Evolutionary conservation across 2,329 filamentous ascomycete species (phyloP).

Genomic region (Tricladium varicosporioides): DNA sequence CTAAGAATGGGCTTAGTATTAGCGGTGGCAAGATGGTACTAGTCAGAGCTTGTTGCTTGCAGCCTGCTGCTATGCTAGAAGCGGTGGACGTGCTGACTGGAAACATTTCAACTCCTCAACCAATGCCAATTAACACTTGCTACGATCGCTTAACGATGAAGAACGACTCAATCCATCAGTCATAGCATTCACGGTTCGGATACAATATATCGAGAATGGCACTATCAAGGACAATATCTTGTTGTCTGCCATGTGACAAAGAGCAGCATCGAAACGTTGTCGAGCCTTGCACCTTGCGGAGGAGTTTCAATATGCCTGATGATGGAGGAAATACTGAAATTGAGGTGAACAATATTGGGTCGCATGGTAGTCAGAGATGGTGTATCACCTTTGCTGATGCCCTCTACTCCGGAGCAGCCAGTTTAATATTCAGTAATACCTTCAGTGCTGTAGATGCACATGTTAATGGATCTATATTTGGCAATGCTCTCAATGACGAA

Average conservation of each 20-base stretch:
- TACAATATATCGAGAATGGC: conserved; percentile 83
- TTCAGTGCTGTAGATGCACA: conserved; percentile 80
- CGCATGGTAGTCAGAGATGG: conserved; percentile 83
- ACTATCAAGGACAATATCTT: conserved; percentile 76
- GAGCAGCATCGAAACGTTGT: conserved; percentile 70
- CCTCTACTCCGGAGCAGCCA: conserved; percentile 74
- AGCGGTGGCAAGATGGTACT: conserved; percentile 73
- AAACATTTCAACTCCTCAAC: conserved; percentile 52
- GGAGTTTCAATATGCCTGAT: conserved; percentile 72
- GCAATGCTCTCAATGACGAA: conserved; percentile 70
- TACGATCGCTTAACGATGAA: conserved; percentile 60
- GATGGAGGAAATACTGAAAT: conserved; percentile 81
- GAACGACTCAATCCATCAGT: conserved; percentile 66
- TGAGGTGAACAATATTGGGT: conserved; percentile 79
- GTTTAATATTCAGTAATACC: conserved; percentile 78
- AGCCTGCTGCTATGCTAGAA: conserved; percentile 71
- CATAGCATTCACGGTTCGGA: conserved; percentile 72
- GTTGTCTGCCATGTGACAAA: conserved; percentile 69
- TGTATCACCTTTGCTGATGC: conserved; percentile 76
- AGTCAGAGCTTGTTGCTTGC: conserved; percentile 76
- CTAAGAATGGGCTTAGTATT: conserved; percentile 65
- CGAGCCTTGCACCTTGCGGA: conserved; percentile 69
- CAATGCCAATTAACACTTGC: conserved; percentile 51
- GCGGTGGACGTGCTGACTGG: conserved; percentile 70
- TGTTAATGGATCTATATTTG: conserved; percentile 75